These are phyloP conservation scores for Termitomyces sp. DNA, from an alignment of 768 basidiomycete species.

Conservation along the genomic window DNA sequence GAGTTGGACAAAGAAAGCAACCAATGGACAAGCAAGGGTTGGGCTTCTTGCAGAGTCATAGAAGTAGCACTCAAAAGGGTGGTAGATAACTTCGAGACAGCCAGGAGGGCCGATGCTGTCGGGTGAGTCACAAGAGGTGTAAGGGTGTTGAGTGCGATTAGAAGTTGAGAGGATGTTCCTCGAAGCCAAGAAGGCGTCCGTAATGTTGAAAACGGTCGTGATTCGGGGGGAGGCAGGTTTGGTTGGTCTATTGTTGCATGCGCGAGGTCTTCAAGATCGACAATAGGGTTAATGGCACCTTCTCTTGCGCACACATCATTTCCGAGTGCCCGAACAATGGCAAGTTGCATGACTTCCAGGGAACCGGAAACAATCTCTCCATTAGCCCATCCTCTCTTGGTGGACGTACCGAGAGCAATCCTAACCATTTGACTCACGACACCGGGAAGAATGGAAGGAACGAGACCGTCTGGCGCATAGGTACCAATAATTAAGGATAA, in stretches of 20 bases:
- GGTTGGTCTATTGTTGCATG: slow-evolving; percentile 23
- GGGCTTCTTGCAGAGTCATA: slow-evolving; percentile 63
- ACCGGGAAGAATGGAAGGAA: slow-evolving; percentile 79
- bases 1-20: slow-evolving; percentile 72
- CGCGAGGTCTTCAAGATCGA: slow-evolving; percentile 62
- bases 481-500: slow-evolving; percentile 52
- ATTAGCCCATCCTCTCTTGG: slow-evolving; percentile 65
- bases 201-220: slow-evolving; percentile 42
- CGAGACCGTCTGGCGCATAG: slow-evolving; percentile 49
- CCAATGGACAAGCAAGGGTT: slow-evolving; percentile 65
- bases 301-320: slow-evolving; percentile 65
- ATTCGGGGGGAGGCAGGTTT: slow-evolving; percentile 14
- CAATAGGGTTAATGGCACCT: slow-evolving; percentile 52
- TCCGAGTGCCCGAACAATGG: slow-evolving; percentile 56
- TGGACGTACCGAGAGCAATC: slow-evolving; percentile 53
- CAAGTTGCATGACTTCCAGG: slow-evolving; percentile 51
- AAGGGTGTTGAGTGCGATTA: slow-evolving; percentile 77
- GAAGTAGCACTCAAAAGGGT: slow-evolving; percentile 51
- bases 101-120: slow-evolving; percentile 58
- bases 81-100: slow-evolving; percentile 54
- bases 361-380: slow-evolving; percentile 63
- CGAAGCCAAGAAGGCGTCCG: slow-evolving; percentile 78
- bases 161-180: slow-evolving; percentile 78
- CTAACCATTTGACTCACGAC: slow-evolving; percentile 76
- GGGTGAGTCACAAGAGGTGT: slow-evolving; percentile 71